phyloP scores from a whole-genome alignment of 1,139 yeast species.

The Hyphopichia burtonii region DNA sequence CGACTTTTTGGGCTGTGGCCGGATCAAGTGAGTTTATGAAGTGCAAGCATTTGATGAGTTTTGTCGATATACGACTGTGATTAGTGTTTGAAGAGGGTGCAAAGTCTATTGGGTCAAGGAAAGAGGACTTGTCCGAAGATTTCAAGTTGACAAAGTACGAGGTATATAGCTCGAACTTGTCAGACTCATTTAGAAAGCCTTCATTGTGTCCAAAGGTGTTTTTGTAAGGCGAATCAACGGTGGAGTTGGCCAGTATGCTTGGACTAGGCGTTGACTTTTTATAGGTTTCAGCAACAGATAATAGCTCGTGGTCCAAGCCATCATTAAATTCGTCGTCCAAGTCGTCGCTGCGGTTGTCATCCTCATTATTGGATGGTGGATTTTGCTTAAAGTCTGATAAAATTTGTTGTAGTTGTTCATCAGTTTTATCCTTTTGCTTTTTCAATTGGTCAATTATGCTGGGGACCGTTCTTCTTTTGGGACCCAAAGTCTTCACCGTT shows the following conservation, averaged over 20 bases:
- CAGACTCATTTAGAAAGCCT: conserved; percentile 29
- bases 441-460: conserved; percentile 15
- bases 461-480: conserved; percentile 11
- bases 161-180: conserved; percentile 35
- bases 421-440: conserved; percentile 7
- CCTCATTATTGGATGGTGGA: conserved; percentile 11
- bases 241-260: too few species aligned
- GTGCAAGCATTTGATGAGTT: not conserved
- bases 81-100: not conserved
- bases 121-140: conserved; percentile 12
- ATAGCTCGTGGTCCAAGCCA: conserved; percentile 13
- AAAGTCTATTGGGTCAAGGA: not conserved
- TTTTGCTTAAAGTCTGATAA: not conserved
- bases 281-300: not conserved
- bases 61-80: not conserved
- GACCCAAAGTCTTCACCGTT: conserved; percentile 13
- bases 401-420: conserved; percentile 1
- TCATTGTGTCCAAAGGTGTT: conserved; percentile 15
- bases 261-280: not conserved
- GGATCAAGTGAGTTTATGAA: not conserved
- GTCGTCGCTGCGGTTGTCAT: too few species aligned
- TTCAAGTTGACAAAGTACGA: conserved; percentile 26
- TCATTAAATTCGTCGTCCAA: conserved; percentile 32
- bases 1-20: not conserved
- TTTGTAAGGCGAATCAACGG: conserved; percentile 8